Evolutionary conservation across 2,329 filamentous ascomycete genomes (phyloP).

Genomic region (Fusarium stilboides): DNA sequence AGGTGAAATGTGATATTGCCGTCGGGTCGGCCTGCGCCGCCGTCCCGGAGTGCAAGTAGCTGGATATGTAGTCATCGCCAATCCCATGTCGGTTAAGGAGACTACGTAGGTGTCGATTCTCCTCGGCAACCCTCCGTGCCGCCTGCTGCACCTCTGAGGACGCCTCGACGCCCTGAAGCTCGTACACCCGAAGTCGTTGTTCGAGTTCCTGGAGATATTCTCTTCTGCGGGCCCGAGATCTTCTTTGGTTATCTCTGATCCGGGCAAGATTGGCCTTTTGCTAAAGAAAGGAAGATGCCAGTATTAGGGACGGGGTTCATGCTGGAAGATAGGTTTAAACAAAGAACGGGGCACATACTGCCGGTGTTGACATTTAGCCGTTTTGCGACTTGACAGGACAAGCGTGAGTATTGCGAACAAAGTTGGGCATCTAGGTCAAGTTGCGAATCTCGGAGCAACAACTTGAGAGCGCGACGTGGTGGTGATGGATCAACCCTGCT

Average conservation of each 20-base stretch:
- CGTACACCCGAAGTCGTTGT: conserved; percentile 70
- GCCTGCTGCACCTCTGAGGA: conserved; percentile 80
- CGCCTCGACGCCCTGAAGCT: conserved; percentile 76
- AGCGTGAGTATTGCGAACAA: conserved; percentile 27
- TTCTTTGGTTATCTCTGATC: conserved; percentile 83
- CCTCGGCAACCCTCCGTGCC: conserved; percentile 76
- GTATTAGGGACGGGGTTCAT: conserved; percentile 37
- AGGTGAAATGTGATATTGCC: conserved; percentile 39
- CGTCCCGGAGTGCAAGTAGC: conserved; percentile 53
- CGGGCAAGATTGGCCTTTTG: conserved; percentile 64
- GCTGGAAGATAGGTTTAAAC: conserved; percentile 14
- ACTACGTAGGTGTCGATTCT: conserved; percentile 75
- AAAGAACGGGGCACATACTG: conserved; percentile 47
- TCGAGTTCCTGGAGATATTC: conserved; percentile 82
- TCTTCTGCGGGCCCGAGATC: conserved; percentile 80
- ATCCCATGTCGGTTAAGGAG: conserved; percentile 73
- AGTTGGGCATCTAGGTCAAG: conserved; percentile 45
- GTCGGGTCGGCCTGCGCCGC: conserved; percentile 39
- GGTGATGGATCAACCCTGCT: conserved; percentile 22
- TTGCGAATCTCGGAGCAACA: conserved; percentile 28
- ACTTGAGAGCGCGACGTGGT: conserved; percentile 19
- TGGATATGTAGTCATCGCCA: conserved; percentile 67
- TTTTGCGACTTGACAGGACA: conserved; percentile 40
- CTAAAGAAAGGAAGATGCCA: conserved; percentile 44
- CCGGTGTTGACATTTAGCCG: conserved; percentile 53